Percentiles rank a stretch among this genome's conserved stretches.
These are phyloP conservation scores for Coemansia sp. DNA, from an alignment of 192 early-diverging fungal genomes.

Conservation along the genomic window DNA sequence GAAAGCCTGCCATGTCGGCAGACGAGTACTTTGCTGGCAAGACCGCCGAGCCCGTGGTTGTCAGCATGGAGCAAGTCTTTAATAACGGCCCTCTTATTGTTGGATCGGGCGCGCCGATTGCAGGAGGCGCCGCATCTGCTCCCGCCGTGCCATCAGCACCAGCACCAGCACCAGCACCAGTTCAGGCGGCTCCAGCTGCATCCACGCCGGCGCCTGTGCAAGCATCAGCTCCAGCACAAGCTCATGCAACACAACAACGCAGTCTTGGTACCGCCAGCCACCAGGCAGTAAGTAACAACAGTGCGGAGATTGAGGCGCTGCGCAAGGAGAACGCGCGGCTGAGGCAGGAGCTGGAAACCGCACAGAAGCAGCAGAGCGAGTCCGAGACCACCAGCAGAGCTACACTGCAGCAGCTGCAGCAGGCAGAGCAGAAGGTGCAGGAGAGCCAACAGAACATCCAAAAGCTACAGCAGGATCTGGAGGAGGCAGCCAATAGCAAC, in stretches of 20 bases:
- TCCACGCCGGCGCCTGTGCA: neutral
- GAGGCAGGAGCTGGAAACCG: conserved; percentile 26
- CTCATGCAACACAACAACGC: neutral
- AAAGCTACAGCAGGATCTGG: conserved; percentile 17
- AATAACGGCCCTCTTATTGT: conserved; percentile 35
- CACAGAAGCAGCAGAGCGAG: conserved; percentile 20
- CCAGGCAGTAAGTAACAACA: conserved; percentile 37
- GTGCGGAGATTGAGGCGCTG: conserved; percentile 77
- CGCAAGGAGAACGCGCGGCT: conserved; percentile 65
- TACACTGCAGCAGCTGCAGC: conserved; percentile 15
- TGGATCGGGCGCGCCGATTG: conserved; percentile 12
- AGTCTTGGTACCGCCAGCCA: conserved; percentile 54
- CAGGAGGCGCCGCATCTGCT: conserved; percentile 1
- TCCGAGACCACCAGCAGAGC: conserved; percentile 7
- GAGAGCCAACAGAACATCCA: conserved; percentile 14
- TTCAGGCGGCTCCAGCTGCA: neutral
- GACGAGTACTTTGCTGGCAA: conserved; percentile 93
- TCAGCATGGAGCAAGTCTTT: conserved; percentile 39
- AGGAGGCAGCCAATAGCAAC: conserved; percentile 4
- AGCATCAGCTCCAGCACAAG: conserved; percentile 3
- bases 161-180: conserved; percentile 8
- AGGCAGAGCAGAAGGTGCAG: conserved; percentile 13
- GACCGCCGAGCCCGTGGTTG: conserved; percentile 67
- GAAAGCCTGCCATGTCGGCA: conserved; percentile 81
- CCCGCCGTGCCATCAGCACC: conserved; percentile 9